Evolutionary conservation across 2,329 filamentous ascomycete species (phyloP), one percentile per base, ranked within the genome.

Genomic region (Neofusicoccum sp.): DNA sequence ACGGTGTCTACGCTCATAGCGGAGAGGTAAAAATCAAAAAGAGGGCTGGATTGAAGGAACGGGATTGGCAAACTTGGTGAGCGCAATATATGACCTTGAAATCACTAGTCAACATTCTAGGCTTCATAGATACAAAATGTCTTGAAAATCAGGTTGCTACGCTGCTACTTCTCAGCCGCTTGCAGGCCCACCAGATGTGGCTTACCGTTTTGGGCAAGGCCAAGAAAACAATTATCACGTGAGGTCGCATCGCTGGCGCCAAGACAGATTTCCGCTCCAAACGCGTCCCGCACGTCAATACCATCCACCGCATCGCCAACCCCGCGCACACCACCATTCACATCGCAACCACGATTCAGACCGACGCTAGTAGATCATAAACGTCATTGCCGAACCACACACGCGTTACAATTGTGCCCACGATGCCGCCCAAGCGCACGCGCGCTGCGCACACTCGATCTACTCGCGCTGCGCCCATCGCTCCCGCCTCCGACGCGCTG

Each of bases 241-340:
- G 51, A 36, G 66, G 65, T 73, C 68, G 69, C 70, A 67, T 73
- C 69, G 16, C 53, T 28, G 49, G 33, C 8, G 62, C 65, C 31
- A 28, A 47, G 44, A 36, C 68, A 63, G 56, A 28, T 36, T 40
- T 59, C 43, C 31, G 24, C 8, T 34, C 16, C 26, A 30, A 34
- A 41, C 44, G 44, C 38, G 44, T 49, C 48, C 20, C 40, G 51
- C 44, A 48, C 43, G 45, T 60, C 45, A 45, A 45, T 38, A 58
- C 56, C 41, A 36, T 30, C 40, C 12, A 34, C 8, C 30, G 30
- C 7, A 36, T 45, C 30, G n/a, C 24, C 57, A 45, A 38, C 34
- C 47, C 20, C 57, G 33, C 48, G 26, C 57, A 9, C 30, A 20
- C 33, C 24, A 38, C 24, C 16, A 44, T 20, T 44, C 2, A 20